phyloP scores from a whole-genome alignment of 371 early-diverging fungal species.

The Spiromyces aspiralis region DNA sequence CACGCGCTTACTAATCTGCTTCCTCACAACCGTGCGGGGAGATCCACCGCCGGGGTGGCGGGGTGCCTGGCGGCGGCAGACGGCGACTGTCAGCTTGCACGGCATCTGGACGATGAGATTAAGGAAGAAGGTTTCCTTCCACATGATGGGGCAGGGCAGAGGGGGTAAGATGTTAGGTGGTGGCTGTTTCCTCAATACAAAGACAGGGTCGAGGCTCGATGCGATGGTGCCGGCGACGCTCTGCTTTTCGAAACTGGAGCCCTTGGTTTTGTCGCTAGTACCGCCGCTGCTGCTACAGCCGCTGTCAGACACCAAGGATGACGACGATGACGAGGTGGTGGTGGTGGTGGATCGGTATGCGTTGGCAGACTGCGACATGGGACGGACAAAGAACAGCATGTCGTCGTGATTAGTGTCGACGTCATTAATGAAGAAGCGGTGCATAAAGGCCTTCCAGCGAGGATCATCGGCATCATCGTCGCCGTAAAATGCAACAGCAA shows the following conservation, averaged over 20 bases:
- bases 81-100: constrained; percentile 61
- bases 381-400: constrained; percentile 56
- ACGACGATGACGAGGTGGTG: neutral
- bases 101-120: constrained; percentile 72
- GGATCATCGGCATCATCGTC: neutral
- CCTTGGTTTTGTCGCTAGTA: neutral
- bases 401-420: constrained; percentile 46
- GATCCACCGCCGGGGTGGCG: no score
- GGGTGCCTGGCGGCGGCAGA: constrained; percentile 40
- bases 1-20: constrained; percentile 52
- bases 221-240: constrained; percentile 1
- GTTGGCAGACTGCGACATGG: constrained; percentile 10
- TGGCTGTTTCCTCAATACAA: constrained; percentile 46
- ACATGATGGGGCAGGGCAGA: constrained; percentile 45
- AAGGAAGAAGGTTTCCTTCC: constrained; percentile 72
- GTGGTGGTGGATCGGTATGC: no score
- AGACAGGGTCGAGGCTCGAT: constrained; percentile 39
- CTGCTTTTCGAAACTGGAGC: no score
- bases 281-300: neutral
- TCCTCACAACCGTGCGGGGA: constrained; percentile 27
- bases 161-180: constrained; percentile 30
- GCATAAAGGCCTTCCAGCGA: constrained; percentile 43
- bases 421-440: constrained; percentile 45
- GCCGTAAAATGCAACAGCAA: neutral
- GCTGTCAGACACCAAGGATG: neutral